Evolutionary conservation across 2,329 filamentous ascomycete species (phyloP).

Genomic region (Fusarium mangiferae): DNA sequence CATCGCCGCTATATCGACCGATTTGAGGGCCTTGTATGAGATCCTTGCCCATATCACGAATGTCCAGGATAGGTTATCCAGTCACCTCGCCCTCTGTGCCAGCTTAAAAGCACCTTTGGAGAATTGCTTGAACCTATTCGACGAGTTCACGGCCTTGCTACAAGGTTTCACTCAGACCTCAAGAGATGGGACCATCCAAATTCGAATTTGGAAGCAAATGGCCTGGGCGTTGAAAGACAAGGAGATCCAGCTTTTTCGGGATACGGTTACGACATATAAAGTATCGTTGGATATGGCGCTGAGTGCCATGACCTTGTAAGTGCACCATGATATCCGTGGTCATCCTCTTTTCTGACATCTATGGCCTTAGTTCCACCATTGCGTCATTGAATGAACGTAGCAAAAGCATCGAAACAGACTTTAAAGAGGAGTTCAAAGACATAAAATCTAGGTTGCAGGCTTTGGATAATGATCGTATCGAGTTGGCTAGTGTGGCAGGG

Average conservation of each 20-base stretch:
- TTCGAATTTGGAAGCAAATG: not conserved
- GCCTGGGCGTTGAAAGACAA: not conserved
- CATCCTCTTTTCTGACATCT: too few relatives aligned
- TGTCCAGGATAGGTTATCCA: not conserved
- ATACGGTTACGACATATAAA: not conserved
- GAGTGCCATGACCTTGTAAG: not conserved
- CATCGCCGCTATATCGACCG: not conserved
- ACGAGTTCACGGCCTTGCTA: not conserved
- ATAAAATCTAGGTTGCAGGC: too few relatives aligned
- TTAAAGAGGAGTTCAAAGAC: too few relatives aligned
- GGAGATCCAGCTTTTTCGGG: not conserved
- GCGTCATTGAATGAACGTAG: too few relatives aligned
- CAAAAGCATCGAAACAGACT: too few relatives aligned
- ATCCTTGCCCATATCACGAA: fast-evolving
- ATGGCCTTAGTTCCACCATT: too few relatives aligned
- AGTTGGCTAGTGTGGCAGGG: too few relatives aligned
- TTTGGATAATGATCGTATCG: too few relatives aligned
- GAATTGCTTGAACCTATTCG: not conserved
- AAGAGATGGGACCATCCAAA: not conserved
- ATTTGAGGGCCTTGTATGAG: not conserved
- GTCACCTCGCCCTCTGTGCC: fast-evolving
- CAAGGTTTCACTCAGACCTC: not conserved
- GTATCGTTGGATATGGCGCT: fast-evolving
- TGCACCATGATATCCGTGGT: too few relatives aligned
- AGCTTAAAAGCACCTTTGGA: not conserved